These are phyloP conservation scores for Prinsepia uniflora DNA, from an alignment of 306 rosid genomes.

Conservation along the genomic window DNA sequence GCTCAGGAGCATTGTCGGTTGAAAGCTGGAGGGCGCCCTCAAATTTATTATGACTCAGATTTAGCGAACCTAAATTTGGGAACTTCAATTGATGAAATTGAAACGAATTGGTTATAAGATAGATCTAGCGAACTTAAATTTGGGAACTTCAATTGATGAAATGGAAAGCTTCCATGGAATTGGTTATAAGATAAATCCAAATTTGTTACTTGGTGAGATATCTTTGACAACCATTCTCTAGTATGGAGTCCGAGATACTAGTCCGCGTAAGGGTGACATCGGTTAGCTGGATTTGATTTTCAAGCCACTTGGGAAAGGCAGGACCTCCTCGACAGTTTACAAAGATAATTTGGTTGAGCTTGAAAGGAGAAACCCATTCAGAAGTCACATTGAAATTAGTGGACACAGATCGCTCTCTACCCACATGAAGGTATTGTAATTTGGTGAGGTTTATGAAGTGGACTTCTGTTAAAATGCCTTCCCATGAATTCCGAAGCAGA, in stretches of 20 bases:
- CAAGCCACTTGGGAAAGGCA: background rate
- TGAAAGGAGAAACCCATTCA: conserved; percentile 24
- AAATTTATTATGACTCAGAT: background rate
- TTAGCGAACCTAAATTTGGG: rapidly evolving
- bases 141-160: too few species aligned
- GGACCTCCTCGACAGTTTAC: background rate
- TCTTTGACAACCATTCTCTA: background rate
- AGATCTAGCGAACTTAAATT: too few species aligned
- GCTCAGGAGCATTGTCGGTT: too few species aligned
- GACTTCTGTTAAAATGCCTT: conserved; percentile 8
- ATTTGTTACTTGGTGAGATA: background rate
- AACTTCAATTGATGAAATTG: background rate
- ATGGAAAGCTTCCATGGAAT: too few species aligned
- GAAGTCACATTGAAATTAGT: background rate
- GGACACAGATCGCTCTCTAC: background rate
- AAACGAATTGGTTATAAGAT: background rate
- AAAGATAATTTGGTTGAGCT: background rate
- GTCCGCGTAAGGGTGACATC: background rate
- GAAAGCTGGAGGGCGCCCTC: too few species aligned
- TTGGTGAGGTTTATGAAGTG: conserved; percentile 16
- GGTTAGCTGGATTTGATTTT: background rate
- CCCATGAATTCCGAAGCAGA: background rate
- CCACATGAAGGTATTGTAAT: background rate
- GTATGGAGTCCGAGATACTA: background rate
- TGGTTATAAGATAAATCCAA: conserved; percentile 8